phyloP scores from a whole-genome alignment of 2,329 filamentous ascomycete species.

The Byssochlamys sp. region DNA sequence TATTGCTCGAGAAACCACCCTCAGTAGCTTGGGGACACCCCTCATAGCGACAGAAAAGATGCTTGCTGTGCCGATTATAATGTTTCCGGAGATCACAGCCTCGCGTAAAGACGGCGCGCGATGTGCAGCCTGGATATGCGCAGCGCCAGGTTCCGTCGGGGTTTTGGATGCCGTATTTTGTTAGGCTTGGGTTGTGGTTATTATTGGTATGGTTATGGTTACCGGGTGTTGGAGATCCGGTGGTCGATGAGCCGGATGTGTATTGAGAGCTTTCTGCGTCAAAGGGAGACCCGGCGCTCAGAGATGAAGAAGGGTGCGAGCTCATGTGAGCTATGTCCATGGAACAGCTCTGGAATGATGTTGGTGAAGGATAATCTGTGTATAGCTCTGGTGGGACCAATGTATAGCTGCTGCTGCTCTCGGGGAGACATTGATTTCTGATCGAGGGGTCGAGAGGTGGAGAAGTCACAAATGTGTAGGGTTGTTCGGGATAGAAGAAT shows the following conservation, averaged over 20 bases:
- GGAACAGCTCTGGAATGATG: neutral
- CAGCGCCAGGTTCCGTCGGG: constrained; percentile 45
- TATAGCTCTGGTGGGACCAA: neutral
- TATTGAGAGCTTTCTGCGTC: neutral
- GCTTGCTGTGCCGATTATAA: constrained; percentile 53
- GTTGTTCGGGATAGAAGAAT: neutral
- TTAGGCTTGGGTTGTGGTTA: constrained; percentile 5
- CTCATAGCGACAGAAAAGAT: constrained; percentile 50
- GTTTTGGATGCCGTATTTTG: constrained; percentile 20
- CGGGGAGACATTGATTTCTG: neutral
- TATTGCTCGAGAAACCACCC: constrained; percentile 54
- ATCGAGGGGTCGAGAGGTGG: neutral
- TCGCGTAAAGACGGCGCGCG: constrained; percentile 47
- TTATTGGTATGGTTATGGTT: constrained; percentile 12
- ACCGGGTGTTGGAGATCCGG: constrained; percentile 6
- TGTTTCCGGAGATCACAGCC: constrained; percentile 55
- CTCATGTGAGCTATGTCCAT: neutral
- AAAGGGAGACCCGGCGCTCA: neutral
- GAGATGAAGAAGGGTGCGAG: neutral
- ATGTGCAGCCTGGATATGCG: constrained; percentile 51
- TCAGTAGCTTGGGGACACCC: constrained; percentile 49
- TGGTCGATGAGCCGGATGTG: neutral
- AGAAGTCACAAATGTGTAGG: neutral
- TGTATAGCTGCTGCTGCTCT: neutral
- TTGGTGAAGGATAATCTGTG: neutral